phyloP scores from a whole-genome alignment of 495 filamentous ascomycete genomes.

The Peziza echinospora region DNA sequence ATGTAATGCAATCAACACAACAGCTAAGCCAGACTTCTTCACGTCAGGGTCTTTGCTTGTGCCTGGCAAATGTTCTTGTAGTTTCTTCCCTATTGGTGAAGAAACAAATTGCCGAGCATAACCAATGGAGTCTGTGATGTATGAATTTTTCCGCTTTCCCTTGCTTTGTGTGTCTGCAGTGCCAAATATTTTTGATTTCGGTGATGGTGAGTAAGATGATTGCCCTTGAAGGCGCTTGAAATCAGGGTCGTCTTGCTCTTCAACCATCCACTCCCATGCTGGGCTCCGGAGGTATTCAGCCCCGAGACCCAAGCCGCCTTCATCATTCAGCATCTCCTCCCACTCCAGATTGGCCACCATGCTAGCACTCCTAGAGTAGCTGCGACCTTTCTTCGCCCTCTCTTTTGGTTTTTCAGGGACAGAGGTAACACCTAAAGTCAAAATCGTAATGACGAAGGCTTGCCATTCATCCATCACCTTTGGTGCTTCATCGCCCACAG shows the following conservation, averaged over 20 bases:
- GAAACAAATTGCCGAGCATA: conserved; percentile 35
- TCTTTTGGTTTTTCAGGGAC: conserved; percentile 25
- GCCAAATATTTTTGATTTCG: not conserved
- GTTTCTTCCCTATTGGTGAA: conserved; percentile 27
- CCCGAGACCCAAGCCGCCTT: conserved; percentile 33
- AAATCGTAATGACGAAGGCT: conserved; percentile 47
- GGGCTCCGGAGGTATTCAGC: conserved; percentile 43
- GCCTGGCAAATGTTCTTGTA: conserved; percentile 7
- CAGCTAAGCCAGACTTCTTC: conserved; percentile 23
- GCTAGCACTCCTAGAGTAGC: conserved; percentile 39
- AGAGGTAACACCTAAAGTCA: conserved; percentile 36
- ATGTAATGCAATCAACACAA: conserved; percentile 58
- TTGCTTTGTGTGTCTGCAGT: not conserved
- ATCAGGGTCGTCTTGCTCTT: conserved; percentile 26
- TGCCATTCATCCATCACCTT: conserved; percentile 42
- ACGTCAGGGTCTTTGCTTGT: conserved; percentile 5
- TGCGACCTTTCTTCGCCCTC: conserved; percentile 27
- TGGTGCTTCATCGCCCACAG: not conserved
- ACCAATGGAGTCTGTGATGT: conserved; percentile 16
- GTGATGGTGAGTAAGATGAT: not conserved
- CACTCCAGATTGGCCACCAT: conserved; percentile 35
- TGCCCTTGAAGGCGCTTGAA: not conserved
- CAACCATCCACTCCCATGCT: conserved; percentile 55
- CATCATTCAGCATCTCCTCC: conserved; percentile 37
- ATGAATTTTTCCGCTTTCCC: conserved; percentile 12